phyloP scores from a whole-genome alignment of 768 basidiomycete genomes.

The Mrakia blollopis region DNA sequence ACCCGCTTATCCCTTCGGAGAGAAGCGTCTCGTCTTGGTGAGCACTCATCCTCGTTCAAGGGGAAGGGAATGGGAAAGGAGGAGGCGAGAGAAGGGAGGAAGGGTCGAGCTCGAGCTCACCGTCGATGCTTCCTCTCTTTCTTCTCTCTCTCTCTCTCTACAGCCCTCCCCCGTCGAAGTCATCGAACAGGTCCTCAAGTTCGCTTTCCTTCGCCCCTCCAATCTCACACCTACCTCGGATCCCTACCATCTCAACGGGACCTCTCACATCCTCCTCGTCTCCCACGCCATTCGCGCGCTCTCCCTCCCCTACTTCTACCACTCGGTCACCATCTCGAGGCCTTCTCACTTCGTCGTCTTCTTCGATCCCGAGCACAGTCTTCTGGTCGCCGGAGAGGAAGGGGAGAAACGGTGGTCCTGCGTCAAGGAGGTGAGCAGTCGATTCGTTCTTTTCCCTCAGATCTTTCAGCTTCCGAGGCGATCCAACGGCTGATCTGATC shows the following conservation, averaged over 20 bases:
- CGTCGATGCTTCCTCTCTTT: no score
- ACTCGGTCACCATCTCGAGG: not conserved
- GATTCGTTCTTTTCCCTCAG: no score
- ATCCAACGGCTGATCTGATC: no score
- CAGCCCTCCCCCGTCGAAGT: not conserved
- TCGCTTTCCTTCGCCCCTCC: not conserved
- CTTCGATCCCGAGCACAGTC: not conserved
- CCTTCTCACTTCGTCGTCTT: not conserved
- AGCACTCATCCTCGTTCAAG: no score
- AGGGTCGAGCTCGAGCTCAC: no score
- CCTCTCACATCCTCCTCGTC: not conserved
- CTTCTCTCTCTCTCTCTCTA: no score
- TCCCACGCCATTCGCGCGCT: not conserved
- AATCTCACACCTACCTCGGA: not conserved
- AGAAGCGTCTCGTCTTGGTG: no score
- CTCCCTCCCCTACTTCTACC: not conserved
- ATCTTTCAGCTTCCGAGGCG: no score
- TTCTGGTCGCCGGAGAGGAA: no score
- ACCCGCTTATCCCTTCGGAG: no score
- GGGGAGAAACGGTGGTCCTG: not conserved
- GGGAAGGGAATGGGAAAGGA: no score
- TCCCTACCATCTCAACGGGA: not conserved
- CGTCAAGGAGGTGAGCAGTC: not conserved
- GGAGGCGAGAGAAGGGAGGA: no score
- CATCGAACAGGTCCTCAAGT: not conserved